phyloP scores from a whole-genome alignment of 2,329 filamentous ascomycete genomes.

The Talaromyces sp. region DNA sequence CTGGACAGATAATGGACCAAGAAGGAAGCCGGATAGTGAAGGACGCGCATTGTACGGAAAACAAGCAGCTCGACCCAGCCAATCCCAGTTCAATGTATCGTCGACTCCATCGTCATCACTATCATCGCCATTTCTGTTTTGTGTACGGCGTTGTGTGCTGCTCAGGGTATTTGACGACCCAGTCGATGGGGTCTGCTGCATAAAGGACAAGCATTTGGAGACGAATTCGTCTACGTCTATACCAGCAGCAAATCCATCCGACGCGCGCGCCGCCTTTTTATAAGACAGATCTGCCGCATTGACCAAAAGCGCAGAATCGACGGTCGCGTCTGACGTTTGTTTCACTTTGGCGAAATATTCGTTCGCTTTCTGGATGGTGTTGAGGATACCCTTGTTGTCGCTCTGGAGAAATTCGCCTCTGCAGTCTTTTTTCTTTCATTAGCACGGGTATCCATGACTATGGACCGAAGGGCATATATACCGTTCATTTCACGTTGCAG shows the following conservation, averaged over 20 bases:
- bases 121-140: constrained; percentile 51
- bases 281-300: constrained; percentile 75
- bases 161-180: constrained; percentile 48
- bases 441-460: background rate
- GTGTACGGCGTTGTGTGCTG: constrained; percentile 44
- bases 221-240: constrained; percentile 91
- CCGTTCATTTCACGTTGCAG: constrained; percentile 63
- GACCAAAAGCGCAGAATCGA: constrained; percentile 85
- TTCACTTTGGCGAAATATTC: constrained; percentile 66
- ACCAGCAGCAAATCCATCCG: constrained; percentile 70
- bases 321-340: constrained; percentile 85
- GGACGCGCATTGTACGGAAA: constrained; percentile 72
- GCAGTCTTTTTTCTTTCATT: constrained; percentile 55
- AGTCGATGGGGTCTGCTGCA: constrained; percentile 66
- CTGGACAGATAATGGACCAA: constrained; percentile 84
- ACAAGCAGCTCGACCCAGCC: constrained; percentile 75
- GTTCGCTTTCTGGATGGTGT: constrained; percentile 67
- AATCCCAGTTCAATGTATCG: constrained; percentile 81
- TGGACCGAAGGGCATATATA: constrained; percentile 29
- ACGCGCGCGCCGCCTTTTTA: constrained; percentile 70
- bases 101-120: constrained; percentile 66
- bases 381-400: constrained; percentile 63
- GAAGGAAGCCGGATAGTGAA: constrained; percentile 75
- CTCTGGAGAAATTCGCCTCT: constrained; percentile 68
- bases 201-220: constrained; percentile 83